These are phyloP conservation scores for Panicum miliaceum DNA, from an alignment of 176 grass and related monocot genomes.

Conservation along the genomic window DNA sequence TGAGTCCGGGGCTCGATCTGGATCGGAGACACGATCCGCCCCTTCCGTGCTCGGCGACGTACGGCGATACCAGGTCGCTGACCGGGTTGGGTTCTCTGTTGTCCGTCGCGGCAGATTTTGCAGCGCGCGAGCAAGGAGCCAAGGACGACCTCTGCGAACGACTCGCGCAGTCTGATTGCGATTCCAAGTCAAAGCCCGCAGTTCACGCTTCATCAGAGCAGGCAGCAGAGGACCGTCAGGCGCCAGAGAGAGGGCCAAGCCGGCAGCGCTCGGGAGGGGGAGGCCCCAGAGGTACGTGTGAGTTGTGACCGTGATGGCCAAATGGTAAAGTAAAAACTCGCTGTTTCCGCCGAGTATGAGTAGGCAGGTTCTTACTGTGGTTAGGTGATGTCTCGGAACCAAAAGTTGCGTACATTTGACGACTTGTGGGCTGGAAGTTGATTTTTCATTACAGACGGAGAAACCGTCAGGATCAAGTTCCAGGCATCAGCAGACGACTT, in stretches of 20 bases:
- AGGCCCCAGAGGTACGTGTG: no score
- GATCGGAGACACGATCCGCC: slow-evolving; percentile 19
- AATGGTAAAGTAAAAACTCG: no score
- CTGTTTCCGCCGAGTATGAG: no score
- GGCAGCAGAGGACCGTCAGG: no score
- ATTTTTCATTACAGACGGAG: background rate
- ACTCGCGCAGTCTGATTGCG: background rate
- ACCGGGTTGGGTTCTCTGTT: background rate
- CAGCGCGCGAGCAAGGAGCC: background rate
- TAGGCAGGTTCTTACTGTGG: no score
- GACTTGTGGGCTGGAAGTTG: background rate
- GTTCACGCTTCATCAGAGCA: no score
- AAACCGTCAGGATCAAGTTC: background rate
- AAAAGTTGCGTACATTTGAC: no score
- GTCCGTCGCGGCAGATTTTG: background rate
- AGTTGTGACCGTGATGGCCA: no score
- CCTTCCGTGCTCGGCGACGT: background rate
- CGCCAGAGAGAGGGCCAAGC: background rate
- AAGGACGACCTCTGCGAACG: background rate
- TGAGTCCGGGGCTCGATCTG: slow-evolving; percentile 6
- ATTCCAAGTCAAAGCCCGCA: slow-evolving; percentile 4
- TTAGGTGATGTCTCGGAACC: no score
- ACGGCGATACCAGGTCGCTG: background rate
- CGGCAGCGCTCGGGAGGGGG: background rate
- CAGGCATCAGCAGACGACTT: background rate